Evolutionary conservation across 768 basidiomycete species (phyloP), one percentile per base, ranked within the genome.

Genomic region (Serendipita sp.): DNA sequence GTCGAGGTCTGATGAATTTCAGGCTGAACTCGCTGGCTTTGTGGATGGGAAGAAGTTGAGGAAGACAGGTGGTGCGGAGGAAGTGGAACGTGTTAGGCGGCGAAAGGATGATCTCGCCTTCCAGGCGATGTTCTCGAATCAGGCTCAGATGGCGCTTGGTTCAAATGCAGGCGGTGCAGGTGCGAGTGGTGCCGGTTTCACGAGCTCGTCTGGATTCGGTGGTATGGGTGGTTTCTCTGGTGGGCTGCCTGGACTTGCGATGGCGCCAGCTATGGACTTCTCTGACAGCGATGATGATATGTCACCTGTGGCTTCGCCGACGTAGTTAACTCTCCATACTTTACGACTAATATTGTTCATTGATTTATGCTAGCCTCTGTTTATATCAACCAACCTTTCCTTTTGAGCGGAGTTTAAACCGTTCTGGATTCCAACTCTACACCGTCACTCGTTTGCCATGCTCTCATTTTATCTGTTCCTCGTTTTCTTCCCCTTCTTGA

Each of bases 61-160:
- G 79, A 87, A 92, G 89, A 99, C 94, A 16, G 95, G 94, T 32
- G 94, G 92, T 13, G 88, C 91, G 28, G 91, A 94, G 73, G 91
- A 95, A 76, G 81, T 78, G 28, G 95, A 99, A 76, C 79, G 95
- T 65, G 80, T 94, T 69, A 78, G 94, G 69, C 88, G 92, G 78
- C 83, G 83, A 72, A 79, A 84, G 74, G 91, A 89, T 71, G 92
- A 93, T 63, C 74, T 83, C 76, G 85, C 90, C 23, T 75, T 98
- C 68, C 92, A 87, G 77, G 88, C 89, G 35, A 95, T 97, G 90
- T 93, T 93, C 72, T 62, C 65, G 7, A 46, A 65, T 30, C 34
- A 34, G 32, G 56, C 51, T 1, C 52, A 44, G n/a, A 58, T 52
- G 41, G 51, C 46, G 13, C 16, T 32, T 18, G 45, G 65, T 32